Evolutionary conservation across 2,329 filamentous ascomycete genomes (phyloP), one percentile per base, ranked within the genome.

Genomic region (Penicillium sp.): DNA sequence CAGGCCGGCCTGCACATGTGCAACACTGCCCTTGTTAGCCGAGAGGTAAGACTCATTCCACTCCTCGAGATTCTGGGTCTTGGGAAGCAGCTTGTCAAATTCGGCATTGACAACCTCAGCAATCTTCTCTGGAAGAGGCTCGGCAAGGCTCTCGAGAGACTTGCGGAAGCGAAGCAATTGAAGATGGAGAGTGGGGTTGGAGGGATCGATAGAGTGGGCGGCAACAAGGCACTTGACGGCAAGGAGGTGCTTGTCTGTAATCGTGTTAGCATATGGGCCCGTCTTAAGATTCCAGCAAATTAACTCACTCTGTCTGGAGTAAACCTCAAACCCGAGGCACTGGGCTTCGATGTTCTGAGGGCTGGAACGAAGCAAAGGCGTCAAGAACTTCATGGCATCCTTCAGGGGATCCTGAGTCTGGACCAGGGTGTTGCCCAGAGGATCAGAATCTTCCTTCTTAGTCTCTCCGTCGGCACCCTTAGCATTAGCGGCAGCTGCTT

Each of bases 371-470:
- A 99, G 81, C 65, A 99, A 79, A 3, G 90, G 92, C 16, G 76
- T 80, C 55, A 99, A 74, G 72, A 94, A 96, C 73, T 93, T 96
- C 80, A 91, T 89, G 3, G 91, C 91, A 67, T 94, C 92, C 46
- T 86, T 87, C 43, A 99, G 77, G 9, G 94, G 93, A 54, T 94
- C 88, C 56, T 86, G 83, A 4, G 93, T 96, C 58, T 89, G 85
- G 18, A 90, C 85, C 56, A 97, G 81, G 73, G 89, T 90, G 65
- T 86, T 78, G 39, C 95, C 94, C 32, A 89, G 80, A 26, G 94
- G 93, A 74, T 99, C 94, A 20, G 89, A 84, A 65, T 99, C 94
- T 75, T 90, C 89, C 80, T 96, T 96, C 80, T 92, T 94, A 10
- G 81, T 77, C 61, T 86, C 84, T 14, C 79, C 81, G 52, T 78